Evolutionary conservation across 768 basidiomycete genomes (phyloP).

Genomic region (Xanthoconium stramineum): DNA sequence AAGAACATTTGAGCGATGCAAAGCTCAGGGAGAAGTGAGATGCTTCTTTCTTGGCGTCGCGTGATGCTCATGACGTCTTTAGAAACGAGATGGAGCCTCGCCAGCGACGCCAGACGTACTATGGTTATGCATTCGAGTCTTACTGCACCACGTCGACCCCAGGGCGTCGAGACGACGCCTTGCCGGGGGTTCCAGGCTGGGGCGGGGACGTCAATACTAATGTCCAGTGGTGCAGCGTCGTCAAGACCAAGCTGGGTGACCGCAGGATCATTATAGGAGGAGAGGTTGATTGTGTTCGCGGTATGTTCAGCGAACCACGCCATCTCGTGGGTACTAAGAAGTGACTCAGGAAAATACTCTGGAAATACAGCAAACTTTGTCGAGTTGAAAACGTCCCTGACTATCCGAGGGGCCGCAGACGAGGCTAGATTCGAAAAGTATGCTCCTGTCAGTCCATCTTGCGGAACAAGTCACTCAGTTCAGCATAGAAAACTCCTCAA

Average conservation of each 20-base stretch:
- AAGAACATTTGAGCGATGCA: constrained; percentile 64
- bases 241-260: constrained; percentile 78
- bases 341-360: constrained; percentile 53
- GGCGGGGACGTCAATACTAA: constrained; percentile 84
- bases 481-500: constrained; percentile 76
- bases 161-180: constrained; percentile 15
- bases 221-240: constrained; percentile 87
- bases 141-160: constrained; percentile 61
- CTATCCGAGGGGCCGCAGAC: constrained; percentile 62
- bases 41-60: neutral
- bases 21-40: constrained; percentile 64
- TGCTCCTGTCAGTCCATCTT: constrained; percentile 10
- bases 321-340: too few species aligned
- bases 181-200: constrained; percentile 50
- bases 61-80: neutral
- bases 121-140: constrained; percentile 87
- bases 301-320: constrained; percentile 35
- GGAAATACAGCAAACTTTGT: constrained; percentile 68
- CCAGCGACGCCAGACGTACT: constrained; percentile 67
- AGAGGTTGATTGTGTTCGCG: constrained; percentile 87
- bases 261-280: constrained; percentile 77
- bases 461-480: neutral
- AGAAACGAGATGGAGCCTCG: constrained; percentile 68
- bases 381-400: constrained; percentile 83
- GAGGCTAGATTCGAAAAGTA: constrained; percentile 80